phyloP scores from a whole-genome alignment of 305 asterid species.

The Euphrasia arctica region DNA sequence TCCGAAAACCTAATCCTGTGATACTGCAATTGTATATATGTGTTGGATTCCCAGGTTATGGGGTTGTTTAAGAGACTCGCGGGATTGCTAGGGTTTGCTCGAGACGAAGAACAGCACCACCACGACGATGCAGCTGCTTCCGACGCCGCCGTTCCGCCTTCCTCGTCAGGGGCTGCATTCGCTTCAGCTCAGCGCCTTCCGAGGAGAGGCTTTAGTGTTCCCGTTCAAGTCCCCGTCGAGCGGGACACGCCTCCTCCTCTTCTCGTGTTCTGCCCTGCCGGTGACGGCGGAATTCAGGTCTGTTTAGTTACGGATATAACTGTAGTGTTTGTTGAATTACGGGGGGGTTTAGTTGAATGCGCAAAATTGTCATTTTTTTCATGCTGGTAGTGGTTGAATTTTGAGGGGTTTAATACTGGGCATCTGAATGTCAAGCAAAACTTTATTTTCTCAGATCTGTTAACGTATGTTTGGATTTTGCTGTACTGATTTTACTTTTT shows the following conservation, averaged over 20 bases:
- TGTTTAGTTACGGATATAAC: not conserved
- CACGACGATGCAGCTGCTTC: conserved; percentile 31
- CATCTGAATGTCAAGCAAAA: conserved; percentile 6
- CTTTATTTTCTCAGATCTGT: conserved; percentile 28
- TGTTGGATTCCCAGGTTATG: conserved; percentile 42
- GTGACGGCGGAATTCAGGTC: conserved; percentile 88
- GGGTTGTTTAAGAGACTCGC: conserved; percentile 53
- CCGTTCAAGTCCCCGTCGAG: conserved; percentile 69
- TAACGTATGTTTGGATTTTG: not conserved
- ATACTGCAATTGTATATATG: conserved; percentile 25
- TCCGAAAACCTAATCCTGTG: conserved; percentile 25
- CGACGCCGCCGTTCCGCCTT: conserved; percentile 33
- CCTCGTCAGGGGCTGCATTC: conserved; percentile 29
- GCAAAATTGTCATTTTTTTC: not conserved
- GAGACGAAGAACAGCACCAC: conserved; percentile 52
- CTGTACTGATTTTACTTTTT: not conserved
- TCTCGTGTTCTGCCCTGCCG: conserved; percentile 56
- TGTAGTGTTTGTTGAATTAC: not conserved
- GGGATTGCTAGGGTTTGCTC: conserved; percentile 55
- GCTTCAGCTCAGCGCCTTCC: conserved; percentile 47
- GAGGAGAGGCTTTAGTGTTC: conserved; percentile 72
- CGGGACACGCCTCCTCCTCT: conserved; percentile 54
- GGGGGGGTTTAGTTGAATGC: conserved; percentile 13
- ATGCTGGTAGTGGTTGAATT: conserved; percentile 9
- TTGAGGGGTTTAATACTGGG: not conserved